These are phyloP conservation scores for Sphaceloma murrayae DNA, from an alignment of 2,329 filamentous ascomycete species.

Conservation along the genomic window DNA sequence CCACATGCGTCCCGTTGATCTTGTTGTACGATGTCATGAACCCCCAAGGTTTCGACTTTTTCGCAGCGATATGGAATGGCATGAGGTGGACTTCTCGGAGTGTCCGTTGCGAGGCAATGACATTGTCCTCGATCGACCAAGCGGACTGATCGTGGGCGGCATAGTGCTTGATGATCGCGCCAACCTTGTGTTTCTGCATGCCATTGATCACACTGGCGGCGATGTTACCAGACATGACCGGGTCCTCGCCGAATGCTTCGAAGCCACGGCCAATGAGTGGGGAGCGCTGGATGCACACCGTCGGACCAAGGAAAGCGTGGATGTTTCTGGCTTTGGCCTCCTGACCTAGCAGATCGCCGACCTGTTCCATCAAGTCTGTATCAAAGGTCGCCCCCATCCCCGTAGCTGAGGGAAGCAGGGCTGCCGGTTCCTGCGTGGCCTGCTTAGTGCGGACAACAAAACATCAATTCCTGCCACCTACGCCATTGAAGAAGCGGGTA, in stretches of 20 bases:
- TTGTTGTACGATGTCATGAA: conserved; percentile 70
- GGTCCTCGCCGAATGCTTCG: conserved; percentile 79
- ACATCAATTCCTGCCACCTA: not conserved
- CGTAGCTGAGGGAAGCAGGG: conserved; percentile 69
- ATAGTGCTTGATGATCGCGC: conserved; percentile 71
- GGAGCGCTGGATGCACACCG: conserved; percentile 74
- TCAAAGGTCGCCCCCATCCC: conserved; percentile 76
- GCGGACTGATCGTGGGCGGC: conserved; percentile 66
- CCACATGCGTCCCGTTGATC: conserved; percentile 61
- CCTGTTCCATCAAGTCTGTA: conserved; percentile 55
- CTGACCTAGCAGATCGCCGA: conserved; percentile 61
- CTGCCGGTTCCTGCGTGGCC: conserved; percentile 40
- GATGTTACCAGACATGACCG: conserved; percentile 63
- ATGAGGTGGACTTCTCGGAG: conserved; percentile 63
- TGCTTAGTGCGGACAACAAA: not conserved
- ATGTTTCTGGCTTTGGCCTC: conserved; percentile 66
- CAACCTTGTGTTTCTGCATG: conserved; percentile 62
- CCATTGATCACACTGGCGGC: conserved; percentile 52
- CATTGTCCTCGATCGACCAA: conserved; percentile 42
- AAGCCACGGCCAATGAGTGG: conserved; percentile 76
- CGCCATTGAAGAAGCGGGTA: conserved; percentile 58
- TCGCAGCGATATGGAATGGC: conserved; percentile 63
- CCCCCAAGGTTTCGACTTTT: conserved; percentile 57
- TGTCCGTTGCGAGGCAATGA: conserved; percentile 56
- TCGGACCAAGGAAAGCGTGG: conserved; percentile 64